Percentiles rank a stretch among this genome's conserved stretches.
Conservation (phyloP, 345 rosid genomes). For the Carallia brachiata region DNA sequence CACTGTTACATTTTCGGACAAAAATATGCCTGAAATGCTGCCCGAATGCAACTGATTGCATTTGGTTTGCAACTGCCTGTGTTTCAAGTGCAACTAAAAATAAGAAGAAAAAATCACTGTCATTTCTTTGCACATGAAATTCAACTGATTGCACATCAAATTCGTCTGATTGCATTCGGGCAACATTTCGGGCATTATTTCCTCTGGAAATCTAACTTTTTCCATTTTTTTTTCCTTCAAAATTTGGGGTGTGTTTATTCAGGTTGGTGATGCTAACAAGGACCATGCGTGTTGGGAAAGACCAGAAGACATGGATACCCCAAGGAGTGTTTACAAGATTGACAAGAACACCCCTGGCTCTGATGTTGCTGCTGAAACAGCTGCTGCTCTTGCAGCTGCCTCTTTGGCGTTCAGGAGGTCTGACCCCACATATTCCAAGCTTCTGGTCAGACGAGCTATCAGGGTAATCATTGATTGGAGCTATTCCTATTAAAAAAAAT, state of each 20-base stretch:
- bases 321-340: slow-evolving; percentile 1
- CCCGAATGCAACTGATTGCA: no score
- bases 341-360: slow-evolving; percentile 11
- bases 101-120: no score
- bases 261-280: slow-evolving; percentile 45
- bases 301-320: slow-evolving; percentile 37
- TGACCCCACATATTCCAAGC: not conserved
- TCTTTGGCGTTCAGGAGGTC: not conserved
- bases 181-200: no score
- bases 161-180: no score
- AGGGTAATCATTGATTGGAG: not conserved
- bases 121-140: no score
- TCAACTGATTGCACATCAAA: no score
- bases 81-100: no score
- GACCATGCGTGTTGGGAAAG: slow-evolving; percentile 65
- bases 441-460: not conserved
- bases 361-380: slow-evolving; percentile 14
- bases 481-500: not conserved
- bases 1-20: no score
- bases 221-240: not conserved
- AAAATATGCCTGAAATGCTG: no score
- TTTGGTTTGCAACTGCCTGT: no score
- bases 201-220: no score
- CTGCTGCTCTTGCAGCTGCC: slow-evolving; percentile 16
- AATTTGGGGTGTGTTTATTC: slow-evolving; percentile 19